Conservation (phyloP, 768 basidiomycete species). For the Tricholoma matsutake region DNA sequence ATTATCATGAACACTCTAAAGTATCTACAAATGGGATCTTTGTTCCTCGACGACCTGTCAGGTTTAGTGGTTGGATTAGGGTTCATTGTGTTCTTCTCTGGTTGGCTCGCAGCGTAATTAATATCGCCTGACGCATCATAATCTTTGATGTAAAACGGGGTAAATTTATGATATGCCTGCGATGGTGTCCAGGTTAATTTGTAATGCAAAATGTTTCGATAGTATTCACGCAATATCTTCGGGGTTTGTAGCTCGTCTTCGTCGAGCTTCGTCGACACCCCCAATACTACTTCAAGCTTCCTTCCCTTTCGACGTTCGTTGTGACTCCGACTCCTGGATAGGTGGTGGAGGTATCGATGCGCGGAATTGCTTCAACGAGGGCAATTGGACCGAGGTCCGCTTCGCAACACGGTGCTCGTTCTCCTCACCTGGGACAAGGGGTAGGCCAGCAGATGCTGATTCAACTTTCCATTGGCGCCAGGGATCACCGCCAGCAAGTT, state of each 20-base stretch:
- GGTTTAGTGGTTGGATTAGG: conserved; percentile 71
- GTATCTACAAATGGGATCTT: conserved; percentile 64
- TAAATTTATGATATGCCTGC: background rate
- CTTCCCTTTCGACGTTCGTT: background rate
- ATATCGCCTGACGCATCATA: background rate
- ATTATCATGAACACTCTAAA: conserved; percentile 61
- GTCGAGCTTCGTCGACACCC: conserved; percentile 12
- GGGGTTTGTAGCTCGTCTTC: conserved; percentile 4
- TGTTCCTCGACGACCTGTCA: conserved; percentile 71
- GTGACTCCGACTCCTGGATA: background rate
- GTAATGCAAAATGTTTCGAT: conserved; percentile 12
- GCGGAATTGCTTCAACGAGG: conserved; percentile 23
- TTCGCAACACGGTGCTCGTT: conserved; percentile 21
- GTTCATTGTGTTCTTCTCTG: conserved; percentile 53
- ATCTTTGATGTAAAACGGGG: background rate
- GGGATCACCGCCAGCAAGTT: conserved; percentile 53
- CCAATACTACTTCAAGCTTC: conserved; percentile 2
- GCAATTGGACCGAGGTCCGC: conserved; percentile 18
- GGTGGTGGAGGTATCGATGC: conserved; percentile 1
- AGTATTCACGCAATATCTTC: conserved; percentile 22
- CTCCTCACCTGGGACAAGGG: conserved; percentile 47
- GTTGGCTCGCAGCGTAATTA: conserved; percentile 36
- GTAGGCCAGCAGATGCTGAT: conserved; percentile 43
- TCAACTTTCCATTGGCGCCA: conserved; percentile 57
- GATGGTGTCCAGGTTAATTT: background rate